A percentile compares a stretch with the other conserved stretches of the same genome.
phyloP scores from a whole-genome alignment of 306 rosid species.

The Trifolium pratense region DNA sequence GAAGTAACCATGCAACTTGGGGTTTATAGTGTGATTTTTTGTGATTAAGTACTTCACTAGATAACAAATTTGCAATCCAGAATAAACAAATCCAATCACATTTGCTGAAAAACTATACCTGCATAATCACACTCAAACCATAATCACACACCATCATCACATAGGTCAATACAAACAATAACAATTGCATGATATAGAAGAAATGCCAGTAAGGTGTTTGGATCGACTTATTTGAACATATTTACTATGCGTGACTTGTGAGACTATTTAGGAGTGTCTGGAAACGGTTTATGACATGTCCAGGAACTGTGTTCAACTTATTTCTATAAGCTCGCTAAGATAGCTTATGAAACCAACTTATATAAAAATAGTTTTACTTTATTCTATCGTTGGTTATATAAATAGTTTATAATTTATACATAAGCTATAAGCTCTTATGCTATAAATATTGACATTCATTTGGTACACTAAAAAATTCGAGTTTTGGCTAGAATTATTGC shows the following conservation, averaged over 20 bases:
- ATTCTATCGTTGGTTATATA: too few relatives aligned
- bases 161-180: background rate
- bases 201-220: background rate
- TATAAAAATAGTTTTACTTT: too few relatives aligned
- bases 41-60: slow-evolving; percentile 50
- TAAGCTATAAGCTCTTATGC: too few relatives aligned
- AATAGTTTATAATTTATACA: too few relatives aligned
- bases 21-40: slow-evolving; percentile 50
- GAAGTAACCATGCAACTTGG: slow-evolving; percentile 50
- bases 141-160: background rate
- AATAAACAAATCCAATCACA: slow-evolving; percentile 72
- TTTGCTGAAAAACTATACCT: slow-evolving; percentile 66
- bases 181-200: background rate
- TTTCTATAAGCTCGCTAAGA: too few relatives aligned
- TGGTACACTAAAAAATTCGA: too few relatives aligned
- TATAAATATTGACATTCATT: too few relatives aligned
- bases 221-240: background rate
- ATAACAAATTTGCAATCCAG: slow-evolving; percentile 61
- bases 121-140: slow-evolving; percentile 34
- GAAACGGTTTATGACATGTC: background rate
- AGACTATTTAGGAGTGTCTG: background rate
- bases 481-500: background rate
- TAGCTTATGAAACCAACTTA: too few relatives aligned
- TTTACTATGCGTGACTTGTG: background rate
- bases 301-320: too few relatives aligned